Evolutionary conservation across 345 rosid species (phyloP).

Genomic region (Melastoma malabathricum): DNA sequence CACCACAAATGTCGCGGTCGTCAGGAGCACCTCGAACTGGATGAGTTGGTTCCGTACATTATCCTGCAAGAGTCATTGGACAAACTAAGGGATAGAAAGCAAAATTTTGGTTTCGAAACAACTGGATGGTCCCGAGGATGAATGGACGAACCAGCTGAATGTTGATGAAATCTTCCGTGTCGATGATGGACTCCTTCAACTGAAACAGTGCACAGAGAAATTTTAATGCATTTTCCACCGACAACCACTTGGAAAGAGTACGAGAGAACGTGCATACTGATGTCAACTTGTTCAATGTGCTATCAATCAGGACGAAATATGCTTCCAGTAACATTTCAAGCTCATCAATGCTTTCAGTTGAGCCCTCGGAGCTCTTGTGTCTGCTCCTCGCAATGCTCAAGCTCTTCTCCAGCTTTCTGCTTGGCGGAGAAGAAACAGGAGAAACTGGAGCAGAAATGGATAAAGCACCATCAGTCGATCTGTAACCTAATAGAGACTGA

Average conservation of each 20-base stretch:
- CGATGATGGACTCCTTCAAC: slow-evolving; percentile 97
- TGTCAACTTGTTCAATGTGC: slow-evolving; percentile 87
- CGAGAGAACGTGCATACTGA: slow-evolving; percentile 37
- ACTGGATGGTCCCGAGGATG: background rate
- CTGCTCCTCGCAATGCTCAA: slow-evolving; percentile 83
- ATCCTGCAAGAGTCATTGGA: slow-evolving; percentile 35
- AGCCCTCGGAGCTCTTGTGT: slow-evolving; percentile 73
- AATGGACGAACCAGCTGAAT: slow-evolving; percentile 61
- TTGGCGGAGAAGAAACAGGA: slow-evolving; percentile 81
- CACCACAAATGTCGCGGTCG: slow-evolving; percentile 87
- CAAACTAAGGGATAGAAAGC: too few species aligned
- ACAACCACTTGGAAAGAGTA: background rate
- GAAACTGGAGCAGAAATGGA: slow-evolving; percentile 91
- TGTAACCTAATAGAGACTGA: slow-evolving; percentile 54
- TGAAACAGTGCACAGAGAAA: slow-evolving; percentile 20
- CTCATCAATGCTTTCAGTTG: slow-evolving; percentile 71
- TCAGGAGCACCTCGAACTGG: slow-evolving; percentile 85
- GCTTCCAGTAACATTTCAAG: slow-evolving; percentile 99
- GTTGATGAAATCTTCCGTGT: slow-evolving; percentile 94
- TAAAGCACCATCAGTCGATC: slow-evolving; percentile 53
- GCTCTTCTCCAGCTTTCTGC: slow-evolving; percentile 72
- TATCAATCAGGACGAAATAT: slow-evolving; percentile 92
- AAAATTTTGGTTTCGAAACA: background rate
- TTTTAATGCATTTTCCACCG: background rate
- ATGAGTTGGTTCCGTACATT: slow-evolving; percentile 95